Evolutionary conservation across 2,329 filamentous ascomycete genomes (phyloP).

Genomic region (Ophiocordyceps camponoti-rufipedis): DNA sequence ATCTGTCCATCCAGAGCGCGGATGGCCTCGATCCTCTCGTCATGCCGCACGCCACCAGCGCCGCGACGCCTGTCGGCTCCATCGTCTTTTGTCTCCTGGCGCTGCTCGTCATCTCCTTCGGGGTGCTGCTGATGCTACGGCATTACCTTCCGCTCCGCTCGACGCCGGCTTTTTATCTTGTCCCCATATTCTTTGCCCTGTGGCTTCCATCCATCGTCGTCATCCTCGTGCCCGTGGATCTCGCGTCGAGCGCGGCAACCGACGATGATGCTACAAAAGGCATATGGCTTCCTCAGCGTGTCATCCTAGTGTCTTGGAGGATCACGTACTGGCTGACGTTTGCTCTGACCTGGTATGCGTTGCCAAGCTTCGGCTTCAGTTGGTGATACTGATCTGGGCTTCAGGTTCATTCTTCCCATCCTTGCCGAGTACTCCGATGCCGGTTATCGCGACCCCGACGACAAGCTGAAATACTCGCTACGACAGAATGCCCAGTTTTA

Average conservation of each 20-base stretch:
- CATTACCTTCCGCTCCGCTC: conserved; percentile 80
- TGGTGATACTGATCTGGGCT: background rate
- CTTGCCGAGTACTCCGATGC: conserved; percentile 91
- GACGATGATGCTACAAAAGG: conserved; percentile 55
- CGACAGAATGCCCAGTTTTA: conserved; percentile 81
- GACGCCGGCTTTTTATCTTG: conserved; percentile 74
- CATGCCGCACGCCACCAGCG: conserved; percentile 32
- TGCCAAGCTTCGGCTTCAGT: background rate
- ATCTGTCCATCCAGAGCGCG: background rate
- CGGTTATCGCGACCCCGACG: conserved; percentile 74
- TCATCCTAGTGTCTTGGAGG: conserved; percentile 77
- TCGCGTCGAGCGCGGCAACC: conserved; percentile 66
- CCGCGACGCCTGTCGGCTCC: conserved; percentile 53
- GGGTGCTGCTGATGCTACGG: conserved; percentile 70
- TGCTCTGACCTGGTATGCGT: conserved; percentile 65
- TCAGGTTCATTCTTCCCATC: conserved; percentile 74
- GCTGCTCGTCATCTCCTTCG: conserved; percentile 52
- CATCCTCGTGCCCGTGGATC: conserved; percentile 83
- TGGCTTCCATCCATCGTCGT: conserved; percentile 83
- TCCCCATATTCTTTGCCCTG: conserved; percentile 92
- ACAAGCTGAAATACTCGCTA: conserved; percentile 67
- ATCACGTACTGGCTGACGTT: conserved; percentile 98
- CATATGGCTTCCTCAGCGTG: conserved; percentile 67
- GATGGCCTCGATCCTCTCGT: conserved; percentile 15
- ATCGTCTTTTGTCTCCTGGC: conserved; percentile 59